A percentile compares a stretch with the other conserved stretches of the same genome.
phyloP scores from a whole-genome alignment of 352 stramenopile genomes.

The Globisporangium uncinulatum region DNA sequence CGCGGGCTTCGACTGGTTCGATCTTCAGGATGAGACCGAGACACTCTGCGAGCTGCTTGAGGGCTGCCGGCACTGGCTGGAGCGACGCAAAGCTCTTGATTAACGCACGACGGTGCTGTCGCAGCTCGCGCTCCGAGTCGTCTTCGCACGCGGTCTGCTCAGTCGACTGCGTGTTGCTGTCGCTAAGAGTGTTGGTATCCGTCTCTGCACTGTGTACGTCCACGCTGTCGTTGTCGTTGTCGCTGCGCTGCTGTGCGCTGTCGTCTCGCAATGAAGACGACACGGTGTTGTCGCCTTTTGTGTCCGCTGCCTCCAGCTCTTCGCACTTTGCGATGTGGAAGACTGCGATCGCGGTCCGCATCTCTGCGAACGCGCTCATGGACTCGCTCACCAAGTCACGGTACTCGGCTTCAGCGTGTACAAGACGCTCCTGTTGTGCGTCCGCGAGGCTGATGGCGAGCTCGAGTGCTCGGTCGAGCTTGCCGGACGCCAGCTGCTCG shows the following conservation, averaged over 20 bases:
- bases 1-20: slow-evolving; percentile 42
- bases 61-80: slow-evolving; percentile 32
- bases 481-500: slow-evolving; percentile 41
- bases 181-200: not conserved
- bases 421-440: slow-evolving; percentile 32
- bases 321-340: slow-evolving; percentile 28
- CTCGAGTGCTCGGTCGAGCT: slow-evolving; percentile 41
- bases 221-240: not conserved
- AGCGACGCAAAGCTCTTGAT: slow-evolving; percentile 37
- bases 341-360: slow-evolving; percentile 16
- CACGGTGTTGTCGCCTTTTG: no score
- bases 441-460: slow-evolving; percentile 31
- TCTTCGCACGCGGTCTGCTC: not conserved
- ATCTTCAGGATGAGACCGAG: slow-evolving; percentile 62
- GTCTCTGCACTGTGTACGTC: not conserved
- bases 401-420: slow-evolving; percentile 46
- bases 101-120: slow-evolving; percentile 14
- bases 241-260: not conserved
- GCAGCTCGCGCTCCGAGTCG: not conserved
- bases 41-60: slow-evolving; percentile 65
- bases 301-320: not conserved
- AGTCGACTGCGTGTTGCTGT: not conserved
- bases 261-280: not conserved
- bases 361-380: slow-evolving; percentile 20
- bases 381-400: slow-evolving; percentile 36